Conservation (phyloP, 2,329 filamentous ascomycete species). For the Colletotrichum sp. region DNA sequence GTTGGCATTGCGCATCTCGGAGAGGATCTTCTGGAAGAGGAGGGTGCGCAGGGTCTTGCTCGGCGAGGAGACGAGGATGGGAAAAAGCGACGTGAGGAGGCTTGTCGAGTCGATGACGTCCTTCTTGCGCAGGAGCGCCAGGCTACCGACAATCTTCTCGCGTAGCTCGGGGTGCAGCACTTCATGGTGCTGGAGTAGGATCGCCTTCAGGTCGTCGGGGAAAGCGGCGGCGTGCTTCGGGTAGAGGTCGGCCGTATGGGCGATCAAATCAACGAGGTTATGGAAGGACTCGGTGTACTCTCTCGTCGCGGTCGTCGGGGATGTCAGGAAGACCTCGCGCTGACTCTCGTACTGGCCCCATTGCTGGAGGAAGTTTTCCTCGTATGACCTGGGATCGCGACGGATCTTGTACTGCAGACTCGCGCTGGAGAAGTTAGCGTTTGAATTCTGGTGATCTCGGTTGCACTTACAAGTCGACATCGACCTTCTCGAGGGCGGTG, state of each 20-base stretch:
- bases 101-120: constrained; percentile 86
- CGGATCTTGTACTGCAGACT: constrained; percentile 92
- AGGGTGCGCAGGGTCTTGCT: constrained; percentile 87
- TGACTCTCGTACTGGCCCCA: constrained; percentile 92
- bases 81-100: constrained; percentile 90
- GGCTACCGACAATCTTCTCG: constrained; percentile 91
- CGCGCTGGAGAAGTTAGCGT: constrained; percentile 57
- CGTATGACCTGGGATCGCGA: constrained; percentile 86
- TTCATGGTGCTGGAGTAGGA: constrained; percentile 82
- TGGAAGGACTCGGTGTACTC: constrained; percentile 83
- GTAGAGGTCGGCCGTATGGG: constrained; percentile 94
- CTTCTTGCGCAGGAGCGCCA: constrained; percentile 88
- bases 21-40: constrained; percentile 87
- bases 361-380: constrained; percentile 86
- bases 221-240: constrained; percentile 79
- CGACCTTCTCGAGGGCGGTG: constrained; percentile 91
- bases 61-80: constrained; percentile 87
- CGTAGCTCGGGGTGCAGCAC: constrained; percentile 82
- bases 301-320: constrained; percentile 77
- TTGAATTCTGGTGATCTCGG: not conserved
- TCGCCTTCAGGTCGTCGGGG: constrained; percentile 78
- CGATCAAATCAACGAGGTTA: constrained; percentile 91
- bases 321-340: constrained; percentile 87
- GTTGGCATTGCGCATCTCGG: constrained; percentile 88
- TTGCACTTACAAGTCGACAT: constrained; percentile 76